Base-by-base conservation (phyloP, 164 flowering plant species). In the Piper betle region DNA sequence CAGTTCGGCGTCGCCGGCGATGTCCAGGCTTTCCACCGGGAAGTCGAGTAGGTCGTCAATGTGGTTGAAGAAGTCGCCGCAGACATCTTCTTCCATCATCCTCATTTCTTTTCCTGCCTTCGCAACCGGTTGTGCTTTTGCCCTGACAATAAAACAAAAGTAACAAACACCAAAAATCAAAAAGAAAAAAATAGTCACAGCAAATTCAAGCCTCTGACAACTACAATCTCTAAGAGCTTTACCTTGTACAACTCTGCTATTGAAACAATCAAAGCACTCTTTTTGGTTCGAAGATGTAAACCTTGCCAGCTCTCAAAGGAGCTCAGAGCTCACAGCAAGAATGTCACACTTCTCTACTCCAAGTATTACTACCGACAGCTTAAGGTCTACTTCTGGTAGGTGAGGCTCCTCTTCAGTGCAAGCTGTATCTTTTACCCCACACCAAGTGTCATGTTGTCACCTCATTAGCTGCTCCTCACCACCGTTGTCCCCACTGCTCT, bases 1-100 rank as follows among this genome's bases (percentile, higher is more conserved):
- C 10, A 43, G 12, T 15, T 15, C 50, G 10, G 12, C 50, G 50
- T 2, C 50, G 10, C 50, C 50, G 50, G 6, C 8, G 50, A 43
- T 71, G 33, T 57, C 68, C 6, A 71, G n/a, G 5, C 80, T 82
- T 11, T 82, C 95, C 17, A 62, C 66, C 0, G 98, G 89, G 71
- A 89, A 89, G 55, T 85, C 92, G 20, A 89, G 80, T 57, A 92
- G 71, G 74, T 92, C 96, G 61, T 92, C 98, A 33, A 91, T 82
- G 61, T 85, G 84, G 69, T 86, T 91, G 62, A 92, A 87, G 78
- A 85, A 85, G 73, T 80, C 84, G 46, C 83, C 87, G 65, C 90
- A 82, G 11, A 71, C 18, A 39, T 74, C 77, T 2, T 61, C 19
- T 64, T 85, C 89, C 39, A 80, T 68, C 60, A 84, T 92, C 57